These are phyloP conservation scores for Grosmannia serpens DNA, from an alignment of 2,329 filamentous ascomycete genomes.

Conservation along the genomic window DNA sequence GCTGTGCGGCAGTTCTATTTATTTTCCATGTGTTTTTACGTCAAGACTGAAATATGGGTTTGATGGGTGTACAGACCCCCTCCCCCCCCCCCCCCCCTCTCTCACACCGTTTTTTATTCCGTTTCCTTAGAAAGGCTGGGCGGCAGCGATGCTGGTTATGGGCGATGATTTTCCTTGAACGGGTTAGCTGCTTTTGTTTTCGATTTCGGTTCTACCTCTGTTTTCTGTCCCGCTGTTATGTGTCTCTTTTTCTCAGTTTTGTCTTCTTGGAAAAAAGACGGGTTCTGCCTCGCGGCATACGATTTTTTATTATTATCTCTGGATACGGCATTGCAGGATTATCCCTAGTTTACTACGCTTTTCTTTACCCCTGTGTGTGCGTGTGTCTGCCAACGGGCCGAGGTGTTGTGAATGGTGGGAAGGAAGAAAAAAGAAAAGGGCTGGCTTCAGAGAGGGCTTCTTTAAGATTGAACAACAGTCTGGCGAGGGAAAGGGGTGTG, in stretches of 20 bases:
- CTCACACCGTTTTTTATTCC: not conserved
- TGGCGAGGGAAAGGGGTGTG: not conserved
- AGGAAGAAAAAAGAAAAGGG: not conserved
- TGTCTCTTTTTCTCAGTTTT: not conserved
- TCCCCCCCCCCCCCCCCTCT: too few species aligned
- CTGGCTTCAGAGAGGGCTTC: too few species aligned
- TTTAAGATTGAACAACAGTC: not conserved
- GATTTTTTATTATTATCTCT: not conserved
- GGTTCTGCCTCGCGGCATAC: slow-evolving; percentile 13
- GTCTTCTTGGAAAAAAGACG: slow-evolving; percentile 10
- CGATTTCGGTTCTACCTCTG: not conserved
- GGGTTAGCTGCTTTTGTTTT: not conserved
- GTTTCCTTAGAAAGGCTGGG: not conserved
- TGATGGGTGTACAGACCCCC: too few species aligned
- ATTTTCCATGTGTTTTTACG: not conserved
- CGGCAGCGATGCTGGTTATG: slow-evolving; percentile 8
- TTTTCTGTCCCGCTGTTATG: not conserved
- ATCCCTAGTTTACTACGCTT: not conserved
- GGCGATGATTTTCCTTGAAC: not conserved
- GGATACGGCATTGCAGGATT: slow-evolving; percentile 3
- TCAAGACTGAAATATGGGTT: not conserved
- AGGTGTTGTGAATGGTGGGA: not conserved
- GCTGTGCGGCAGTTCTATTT: not conserved
- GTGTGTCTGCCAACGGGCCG: not conserved
- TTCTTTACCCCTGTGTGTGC: not conserved